Conservation (phyloP, 1,284 basidiomycete species). For the Lentinus polychrous region DNA sequence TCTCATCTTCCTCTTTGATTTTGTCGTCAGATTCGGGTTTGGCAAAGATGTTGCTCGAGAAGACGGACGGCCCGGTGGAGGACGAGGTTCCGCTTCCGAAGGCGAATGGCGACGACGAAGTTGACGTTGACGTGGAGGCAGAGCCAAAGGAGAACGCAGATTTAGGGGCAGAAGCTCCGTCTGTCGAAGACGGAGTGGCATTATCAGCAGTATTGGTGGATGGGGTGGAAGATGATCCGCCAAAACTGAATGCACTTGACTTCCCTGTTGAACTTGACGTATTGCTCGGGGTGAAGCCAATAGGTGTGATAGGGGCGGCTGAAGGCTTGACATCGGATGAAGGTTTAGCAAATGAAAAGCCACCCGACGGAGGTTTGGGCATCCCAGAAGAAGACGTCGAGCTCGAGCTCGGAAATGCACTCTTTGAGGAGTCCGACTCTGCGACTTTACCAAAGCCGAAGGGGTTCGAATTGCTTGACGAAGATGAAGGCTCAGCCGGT, state of each 20-base stretch:
- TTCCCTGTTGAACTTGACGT: slow-evolving; percentile 3
- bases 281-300: slow-evolving; percentile 19
- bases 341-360: neutral
- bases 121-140: slow-evolving; percentile 6
- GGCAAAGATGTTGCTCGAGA: slow-evolving; percentile 17
- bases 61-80: slow-evolving; percentile 3
- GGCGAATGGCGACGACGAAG: slow-evolving; percentile 8
- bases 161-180: slow-evolving; percentile 1
- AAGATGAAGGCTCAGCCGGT: neutral
- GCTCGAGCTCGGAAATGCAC: slow-evolving; percentile 12
- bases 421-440: neutral
- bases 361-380: neutral
- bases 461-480: too few species aligned
- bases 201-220: neutral
- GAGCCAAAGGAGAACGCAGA: slow-evolving; percentile 9
- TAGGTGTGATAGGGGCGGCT: slow-evolving; percentile 30
- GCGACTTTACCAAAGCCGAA: too few species aligned
- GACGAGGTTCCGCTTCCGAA: slow-evolving; percentile 2
- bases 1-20: slow-evolving; percentile 6
- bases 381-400: slow-evolving; percentile 8
- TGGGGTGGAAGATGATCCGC: slow-evolving; percentile 1
- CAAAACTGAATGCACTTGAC: neutral
- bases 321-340: slow-evolving; percentile 21
- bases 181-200: neutral
- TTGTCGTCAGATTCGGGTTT: slow-evolving; percentile 10